Evolutionary conservation across 2,329 filamentous ascomycete genomes (phyloP).

Genomic region (Paecilomyces niveus): DNA sequence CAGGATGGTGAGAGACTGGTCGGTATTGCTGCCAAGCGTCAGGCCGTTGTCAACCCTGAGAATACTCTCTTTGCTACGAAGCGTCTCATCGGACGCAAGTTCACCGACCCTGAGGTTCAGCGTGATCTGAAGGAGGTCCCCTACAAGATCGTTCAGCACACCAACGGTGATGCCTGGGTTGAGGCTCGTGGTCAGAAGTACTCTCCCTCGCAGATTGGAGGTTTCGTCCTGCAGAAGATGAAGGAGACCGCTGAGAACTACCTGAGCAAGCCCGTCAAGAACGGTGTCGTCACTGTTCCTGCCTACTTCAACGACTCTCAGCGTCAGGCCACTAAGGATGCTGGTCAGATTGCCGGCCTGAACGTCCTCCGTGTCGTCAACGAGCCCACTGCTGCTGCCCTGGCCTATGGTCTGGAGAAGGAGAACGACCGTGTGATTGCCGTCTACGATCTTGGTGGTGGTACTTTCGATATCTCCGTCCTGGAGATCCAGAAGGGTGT

Average conservation of each 20-base stretch:
- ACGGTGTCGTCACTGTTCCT: conserved; percentile 92
- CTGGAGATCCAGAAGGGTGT: conserved; percentile 97
- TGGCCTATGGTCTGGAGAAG: conserved; percentile 96
- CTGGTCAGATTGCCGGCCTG: conserved; percentile 89
- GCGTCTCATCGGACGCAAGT: conserved; percentile 97
- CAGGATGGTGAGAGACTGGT: conserved; percentile 94
- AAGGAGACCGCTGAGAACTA: conserved; percentile 97
- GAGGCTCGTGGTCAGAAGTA: conserved; percentile 90
- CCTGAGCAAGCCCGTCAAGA: conserved; percentile 83
- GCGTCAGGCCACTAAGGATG: conserved; percentile 96
- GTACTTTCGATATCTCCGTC: conserved; percentile 98
- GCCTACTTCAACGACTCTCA: conserved; percentile 99
- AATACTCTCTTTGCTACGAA: conserved; percentile 98
- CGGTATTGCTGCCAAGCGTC: conserved; percentile 94
- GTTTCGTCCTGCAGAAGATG: conserved; percentile 96
- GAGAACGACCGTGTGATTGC: conserved; percentile 82
- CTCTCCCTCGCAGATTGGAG: conserved; percentile 96
- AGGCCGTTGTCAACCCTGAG: conserved; percentile 96
- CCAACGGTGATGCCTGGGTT: conserved; percentile 94
- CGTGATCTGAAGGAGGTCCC: conserved; percentile 95
- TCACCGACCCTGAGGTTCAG: conserved; percentile 87
- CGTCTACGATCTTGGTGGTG: conserved; percentile 96
- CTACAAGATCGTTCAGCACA: conserved; percentile 97
- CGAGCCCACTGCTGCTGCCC: conserved; percentile 91
- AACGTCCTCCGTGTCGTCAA: conserved; percentile 97